Percentiles rank a stretch among this genome's conserved stretches.
These are phyloP conservation scores for Carallia pectinifolia DNA, from an alignment of 345 rosid genomes.

Conservation along the genomic window DNA sequence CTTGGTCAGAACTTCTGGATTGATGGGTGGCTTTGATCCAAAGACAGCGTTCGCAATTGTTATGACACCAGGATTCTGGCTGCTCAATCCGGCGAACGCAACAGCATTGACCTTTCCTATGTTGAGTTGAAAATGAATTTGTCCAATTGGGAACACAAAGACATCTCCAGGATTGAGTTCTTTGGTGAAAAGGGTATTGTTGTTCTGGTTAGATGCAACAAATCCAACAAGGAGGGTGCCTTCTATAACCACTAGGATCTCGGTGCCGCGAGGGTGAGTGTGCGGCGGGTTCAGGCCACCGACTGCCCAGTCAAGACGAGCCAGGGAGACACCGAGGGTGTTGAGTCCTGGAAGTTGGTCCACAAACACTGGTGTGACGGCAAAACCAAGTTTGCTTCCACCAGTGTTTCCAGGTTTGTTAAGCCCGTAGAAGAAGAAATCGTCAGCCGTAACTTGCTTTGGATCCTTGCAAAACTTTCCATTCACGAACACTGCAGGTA, in stretches of 20 bases:
- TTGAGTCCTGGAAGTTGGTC: slow-evolving; percentile 10
- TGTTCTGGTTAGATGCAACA: no score
- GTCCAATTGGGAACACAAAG: no score
- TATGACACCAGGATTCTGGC: slow-evolving; percentile 8
- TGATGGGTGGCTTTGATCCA: slow-evolving; percentile 1
- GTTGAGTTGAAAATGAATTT: no score
- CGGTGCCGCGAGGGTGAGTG: slow-evolving; percentile 7
- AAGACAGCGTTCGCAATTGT: slow-evolving; percentile 5
- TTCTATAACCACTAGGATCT: not conserved
- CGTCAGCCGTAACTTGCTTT: not conserved
- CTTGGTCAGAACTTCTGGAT: not conserved
- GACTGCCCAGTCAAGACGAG: not conserved
- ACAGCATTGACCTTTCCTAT: not conserved
- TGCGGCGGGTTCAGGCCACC: not conserved
- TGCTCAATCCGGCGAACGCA: slow-evolving; percentile 5
- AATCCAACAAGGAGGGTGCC: no score
- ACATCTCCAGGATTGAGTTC: no score
- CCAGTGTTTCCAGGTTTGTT: not conserved
- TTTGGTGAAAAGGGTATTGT: not conserved
- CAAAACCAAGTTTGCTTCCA: not conserved
- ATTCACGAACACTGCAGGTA: slow-evolving; percentile 5
- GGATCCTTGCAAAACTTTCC: slow-evolving; percentile 17
- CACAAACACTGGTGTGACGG: not conserved
- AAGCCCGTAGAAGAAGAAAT: slow-evolving; percentile 6
- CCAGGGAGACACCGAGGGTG: slow-evolving; percentile 9